These are phyloP conservation scores for Rhododendron vialii DNA, from an alignment of 148 eudicot species.

Conservation along the genomic window DNA sequence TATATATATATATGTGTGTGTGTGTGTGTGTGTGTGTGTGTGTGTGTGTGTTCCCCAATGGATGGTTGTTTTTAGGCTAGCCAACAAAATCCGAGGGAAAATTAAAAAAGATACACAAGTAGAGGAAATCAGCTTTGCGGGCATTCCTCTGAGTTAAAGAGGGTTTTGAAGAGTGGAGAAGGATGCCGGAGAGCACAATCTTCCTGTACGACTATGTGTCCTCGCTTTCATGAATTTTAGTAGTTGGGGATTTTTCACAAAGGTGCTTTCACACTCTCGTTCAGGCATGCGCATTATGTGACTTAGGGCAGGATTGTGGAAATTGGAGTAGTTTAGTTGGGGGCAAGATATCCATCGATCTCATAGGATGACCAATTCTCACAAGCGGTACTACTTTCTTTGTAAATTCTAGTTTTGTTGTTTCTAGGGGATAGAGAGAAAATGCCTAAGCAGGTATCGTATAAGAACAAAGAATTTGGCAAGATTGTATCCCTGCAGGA, in stretches of 20 bases:
- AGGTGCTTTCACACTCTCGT: neutral
- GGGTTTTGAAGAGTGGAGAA: neutral
- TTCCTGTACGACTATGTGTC: neutral
- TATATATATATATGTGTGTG: too few species aligned
- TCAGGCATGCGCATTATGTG: neutral
- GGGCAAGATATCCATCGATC: neutral
- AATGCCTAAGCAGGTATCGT: neutral
- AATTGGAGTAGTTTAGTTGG: neutral
- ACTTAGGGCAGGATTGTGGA: neutral
- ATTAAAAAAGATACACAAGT: neutral
- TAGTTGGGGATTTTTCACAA: neutral
- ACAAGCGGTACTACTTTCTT: neutral
- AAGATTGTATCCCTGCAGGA: neutral
- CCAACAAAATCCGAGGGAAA: neutral
- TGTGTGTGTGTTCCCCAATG: neutral
- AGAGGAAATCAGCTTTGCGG: neutral
- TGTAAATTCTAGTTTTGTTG: neutral
- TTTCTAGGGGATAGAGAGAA: neutral
- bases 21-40: too few species aligned
- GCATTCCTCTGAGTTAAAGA: neutral
- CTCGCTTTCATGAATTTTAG: neutral
- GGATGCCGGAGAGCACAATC: neutral
- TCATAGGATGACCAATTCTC: neutral
- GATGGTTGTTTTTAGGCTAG: neutral
- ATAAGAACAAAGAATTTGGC: neutral